Evolutionary conservation across 2,329 filamentous ascomycete species (phyloP).

Genomic region (Pseudogymnoascus sp.): DNA sequence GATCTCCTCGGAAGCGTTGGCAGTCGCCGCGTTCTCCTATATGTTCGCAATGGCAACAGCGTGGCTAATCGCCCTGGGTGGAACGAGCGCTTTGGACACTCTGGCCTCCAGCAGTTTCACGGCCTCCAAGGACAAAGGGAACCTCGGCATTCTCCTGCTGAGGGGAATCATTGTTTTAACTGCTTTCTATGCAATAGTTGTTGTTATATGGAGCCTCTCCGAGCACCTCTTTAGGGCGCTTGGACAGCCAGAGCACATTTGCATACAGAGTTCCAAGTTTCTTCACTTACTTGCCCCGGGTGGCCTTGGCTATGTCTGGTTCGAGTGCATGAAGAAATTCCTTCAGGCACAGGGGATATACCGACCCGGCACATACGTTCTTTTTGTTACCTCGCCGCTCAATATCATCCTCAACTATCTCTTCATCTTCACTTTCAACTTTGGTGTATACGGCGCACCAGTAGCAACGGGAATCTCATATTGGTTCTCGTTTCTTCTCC

Average conservation of each 20-base stretch:
- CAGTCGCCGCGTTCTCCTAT: conserved; percentile 77
- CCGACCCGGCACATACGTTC: conserved; percentile 70
- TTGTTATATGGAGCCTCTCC: conserved; percentile 65
- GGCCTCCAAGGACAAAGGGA: conserved; percentile 67
- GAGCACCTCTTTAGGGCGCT: conserved; percentile 65
- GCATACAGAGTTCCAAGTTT: conserved; percentile 63
- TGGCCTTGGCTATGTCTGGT: conserved; percentile 79
- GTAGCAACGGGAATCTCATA: conserved; percentile 78
- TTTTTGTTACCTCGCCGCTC: conserved; percentile 72
- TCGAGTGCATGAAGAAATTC: conserved; percentile 79
- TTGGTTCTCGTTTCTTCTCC: conserved; percentile 71
- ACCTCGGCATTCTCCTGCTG: conserved; percentile 71
- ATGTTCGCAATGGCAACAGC: conserved; percentile 91
- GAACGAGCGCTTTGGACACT: conserved; percentile 79
- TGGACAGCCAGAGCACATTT: conserved; percentile 72
- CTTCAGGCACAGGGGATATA: conserved; percentile 80
- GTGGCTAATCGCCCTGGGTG: conserved; percentile 79
- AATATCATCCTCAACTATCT: conserved; percentile 75
- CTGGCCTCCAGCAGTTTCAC: conserved; percentile 77
- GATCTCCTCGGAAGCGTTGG: conserved; percentile 68
- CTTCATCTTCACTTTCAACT: conserved; percentile 61
- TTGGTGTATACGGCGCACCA: conserved; percentile 72
- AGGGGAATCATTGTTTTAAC: conserved; percentile 65
- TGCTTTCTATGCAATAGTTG: conserved; percentile 64
- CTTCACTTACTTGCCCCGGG: conserved; percentile 68